phyloP scores from a whole-genome alignment of 768 basidiomycete genomes.

The Podaxis sp. region DNA sequence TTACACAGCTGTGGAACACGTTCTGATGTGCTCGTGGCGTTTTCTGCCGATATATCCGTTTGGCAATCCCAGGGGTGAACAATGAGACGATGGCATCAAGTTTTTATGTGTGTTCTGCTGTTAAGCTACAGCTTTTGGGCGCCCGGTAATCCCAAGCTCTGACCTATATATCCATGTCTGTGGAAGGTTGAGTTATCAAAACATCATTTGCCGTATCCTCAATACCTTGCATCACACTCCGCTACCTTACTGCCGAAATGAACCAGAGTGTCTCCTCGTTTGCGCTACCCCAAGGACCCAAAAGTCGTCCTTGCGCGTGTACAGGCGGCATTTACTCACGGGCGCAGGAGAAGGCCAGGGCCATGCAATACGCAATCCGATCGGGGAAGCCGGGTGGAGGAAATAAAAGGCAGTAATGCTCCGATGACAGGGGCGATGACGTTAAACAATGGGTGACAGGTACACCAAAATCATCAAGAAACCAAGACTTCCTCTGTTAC shows the following conservation, averaged over 20 bases:
- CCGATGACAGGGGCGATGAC: neutral
- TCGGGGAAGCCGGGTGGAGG: neutral
- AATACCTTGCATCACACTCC: neutral
- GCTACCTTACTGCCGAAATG: neutral
- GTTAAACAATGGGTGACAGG: neutral
- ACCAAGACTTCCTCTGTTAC: neutral
- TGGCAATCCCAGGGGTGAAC: too few species aligned
- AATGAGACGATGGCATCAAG: neutral
- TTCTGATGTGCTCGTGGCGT: too few species aligned
- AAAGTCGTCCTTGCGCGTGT: too few species aligned
- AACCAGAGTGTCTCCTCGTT: neutral
- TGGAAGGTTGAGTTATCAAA: too few species aligned
- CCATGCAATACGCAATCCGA: neutral
- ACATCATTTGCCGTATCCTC: too few species aligned
- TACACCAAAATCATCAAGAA: neutral
- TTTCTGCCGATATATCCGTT: too few species aligned
- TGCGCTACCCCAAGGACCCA: neutral
- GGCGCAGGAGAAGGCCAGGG: neutral
- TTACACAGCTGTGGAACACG: too few species aligned
- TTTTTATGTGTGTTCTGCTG: neutral
- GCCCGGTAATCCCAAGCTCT: neutral
- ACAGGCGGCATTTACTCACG: neutral
- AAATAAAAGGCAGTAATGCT: neutral
- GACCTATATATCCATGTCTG: too few species aligned
- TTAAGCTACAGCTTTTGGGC: neutral